These are phyloP conservation scores for Blepharisma japonicum DNA, from an alignment of 73 alveolate species.

Conservation along the genomic window DNA sequence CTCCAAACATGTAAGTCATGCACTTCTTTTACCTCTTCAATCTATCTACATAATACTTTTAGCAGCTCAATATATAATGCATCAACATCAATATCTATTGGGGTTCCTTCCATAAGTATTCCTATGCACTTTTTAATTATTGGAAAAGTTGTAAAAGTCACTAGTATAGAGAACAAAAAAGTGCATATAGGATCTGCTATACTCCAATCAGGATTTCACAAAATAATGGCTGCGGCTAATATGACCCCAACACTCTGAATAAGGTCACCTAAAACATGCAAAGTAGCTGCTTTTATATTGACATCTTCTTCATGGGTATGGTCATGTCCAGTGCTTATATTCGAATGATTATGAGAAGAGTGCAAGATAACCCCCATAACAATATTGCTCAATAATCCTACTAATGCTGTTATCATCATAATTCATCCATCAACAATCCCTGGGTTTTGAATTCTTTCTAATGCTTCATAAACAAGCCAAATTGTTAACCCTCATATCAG, in stretches of 20 bases:
- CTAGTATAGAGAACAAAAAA: slow-evolving; percentile 76
- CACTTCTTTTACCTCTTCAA: slow-evolving; percentile 62
- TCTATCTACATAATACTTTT: slow-evolving; percentile 28
- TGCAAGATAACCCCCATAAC: slow-evolving; percentile 82
- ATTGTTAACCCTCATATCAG: slow-evolving; percentile 91
- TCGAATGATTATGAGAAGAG: slow-evolving; percentile 70
- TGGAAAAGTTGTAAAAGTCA: slow-evolving; percentile 78
- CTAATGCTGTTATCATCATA: slow-evolving; percentile 77
- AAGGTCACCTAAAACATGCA: slow-evolving; percentile 91
- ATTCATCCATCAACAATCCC: slow-evolving; percentile 61
- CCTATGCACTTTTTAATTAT: slow-evolving; percentile 83
- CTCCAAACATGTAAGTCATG: slow-evolving; percentile 95
- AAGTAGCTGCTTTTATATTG: slow-evolving; percentile 83
- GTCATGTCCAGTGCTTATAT: background rate
- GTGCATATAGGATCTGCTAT: slow-evolving; percentile 92
- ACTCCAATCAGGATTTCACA: slow-evolving; percentile 37
- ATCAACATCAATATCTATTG: slow-evolving; percentile 33
- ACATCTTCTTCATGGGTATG: slow-evolving; percentile 44
- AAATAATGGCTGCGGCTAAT: slow-evolving; percentile 86
- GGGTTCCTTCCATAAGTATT: slow-evolving; percentile 90
- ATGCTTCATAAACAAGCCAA: slow-evolving; percentile 84
- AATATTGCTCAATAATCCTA: slow-evolving; percentile 83
- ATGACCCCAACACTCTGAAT: slow-evolving; percentile 87
- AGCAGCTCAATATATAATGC: slow-evolving; percentile 11
- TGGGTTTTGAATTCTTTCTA: slow-evolving; percentile 62